Evolutionary conservation across 495 filamentous ascomycete species (phyloP), one percentile per base, ranked within the genome.

Genomic region (Tuber microsphaerosporum): DNA sequence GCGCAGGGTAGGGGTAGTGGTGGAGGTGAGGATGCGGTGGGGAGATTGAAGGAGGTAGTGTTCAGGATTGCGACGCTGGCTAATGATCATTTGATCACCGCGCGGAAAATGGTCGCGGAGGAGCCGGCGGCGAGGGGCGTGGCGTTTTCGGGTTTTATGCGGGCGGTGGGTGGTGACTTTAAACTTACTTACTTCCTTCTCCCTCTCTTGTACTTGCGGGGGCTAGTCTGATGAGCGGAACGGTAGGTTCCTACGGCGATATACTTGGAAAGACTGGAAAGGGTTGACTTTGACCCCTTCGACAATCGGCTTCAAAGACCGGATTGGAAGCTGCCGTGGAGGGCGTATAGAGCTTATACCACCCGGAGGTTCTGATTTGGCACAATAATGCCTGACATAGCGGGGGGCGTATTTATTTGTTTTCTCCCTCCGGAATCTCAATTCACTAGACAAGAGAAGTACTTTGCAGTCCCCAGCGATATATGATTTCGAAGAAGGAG

Each of bases 1-100:
- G 94, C 93, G 0, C 87, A 91, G 0, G 86, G 89, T 10, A 94
- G 95, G 20, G 94, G 93, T 0, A 85, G 97, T 14, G 88, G 90
- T 48, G 95, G 97, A 84, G 56, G 98, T 84, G 56, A 12, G 14
- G 56, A 65, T 65, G 56, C 26, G 3, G 26, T 17, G 56, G 56
- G 56, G 31, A 65, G 17, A 26, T 65, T 65, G 56, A 65, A 65
- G 26, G 56, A 65, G 26, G 94, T 94, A 2, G 90, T 99, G 7
- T 97, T 98, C 81, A 87, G 88, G 31, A 93, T 98, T 34, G 95
- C 95, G 0, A 98, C 95, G 0, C 88, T 93, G 45, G 95, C 95
- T 8, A 94, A 92, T 82, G 95, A 99, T 85, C 95, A 99, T 84
- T 84, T 98, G 71, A 97, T 97, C 75, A 98, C 95, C 0, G 94